Evolutionary conservation across 225 moss, liverwort and hornwort species (phyloP), one percentile per base, ranked within the genome.

Genomic region (Thuidium tamariscinum): DNA sequence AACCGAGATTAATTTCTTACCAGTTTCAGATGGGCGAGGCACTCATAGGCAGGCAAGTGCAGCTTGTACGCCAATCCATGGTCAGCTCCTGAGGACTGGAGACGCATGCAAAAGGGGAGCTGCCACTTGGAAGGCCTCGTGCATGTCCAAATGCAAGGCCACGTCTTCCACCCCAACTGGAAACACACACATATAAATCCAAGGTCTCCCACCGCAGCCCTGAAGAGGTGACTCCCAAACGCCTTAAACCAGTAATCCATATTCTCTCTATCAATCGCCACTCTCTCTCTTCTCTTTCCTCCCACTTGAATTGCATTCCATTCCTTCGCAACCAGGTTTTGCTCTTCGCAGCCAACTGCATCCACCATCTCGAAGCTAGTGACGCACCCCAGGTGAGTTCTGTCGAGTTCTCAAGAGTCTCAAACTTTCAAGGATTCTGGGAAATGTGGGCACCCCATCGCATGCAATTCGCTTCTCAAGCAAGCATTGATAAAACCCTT

Each of bases 121-220:
- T 81, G 82, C 88, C 88, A 88, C 88, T 73, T 88, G 88, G 90
- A 66, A 67, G 20, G 39, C 46, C 87, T 36, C 36, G 46, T 81
- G 90, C 84, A 85, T 66, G 88, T 78, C 82, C 51, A 29, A 7
- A 51, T 42, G 27, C 81, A 36, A 36, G 69, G 77, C 90, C 90
- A 87, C 90, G 87, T 84, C 87, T 25, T 69, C 83, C 37, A 65
- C 42, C 16, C 61, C 18, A 51, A 65, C 29, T 57, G 79, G 67
- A 86, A 54, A 36, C 21, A 52, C 52, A 51, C 20, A n/a, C 44
- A 41, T 22, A n/a, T 2, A 22, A 64, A 18, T 70, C 55, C 22
- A 86, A 51, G 21, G 30, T 63, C 54, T 54, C 51, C 51, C 46
- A 37, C 14, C 46, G 17, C 69, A 30, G 9, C 25, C 19, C 67